A percentile compares a stretch with the other conserved stretches of the same genome.
These are phyloP conservation scores for Amphicarpaea edgeworthii DNA, from an alignment of 306 rosid species.

Conservation along the genomic window DNA sequence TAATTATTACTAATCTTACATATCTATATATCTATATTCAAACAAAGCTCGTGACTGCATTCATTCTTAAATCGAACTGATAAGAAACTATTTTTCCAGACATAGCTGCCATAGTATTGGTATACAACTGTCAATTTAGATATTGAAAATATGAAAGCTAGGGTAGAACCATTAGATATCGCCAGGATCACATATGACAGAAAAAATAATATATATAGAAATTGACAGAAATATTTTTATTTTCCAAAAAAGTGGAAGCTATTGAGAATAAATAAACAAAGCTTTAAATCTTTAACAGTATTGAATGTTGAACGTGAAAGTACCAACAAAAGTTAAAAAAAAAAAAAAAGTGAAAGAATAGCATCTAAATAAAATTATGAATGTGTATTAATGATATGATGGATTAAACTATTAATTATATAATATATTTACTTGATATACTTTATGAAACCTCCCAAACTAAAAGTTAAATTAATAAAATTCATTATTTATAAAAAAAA, in stretches of 20 bases:
- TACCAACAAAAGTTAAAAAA: neutral
- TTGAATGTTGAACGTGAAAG: neutral
- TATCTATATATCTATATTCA: constrained; percentile 39
- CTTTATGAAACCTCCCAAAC: neutral
- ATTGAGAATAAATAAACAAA: neutral
- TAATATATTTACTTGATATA: neutral
- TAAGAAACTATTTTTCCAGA: constrained; percentile 12
- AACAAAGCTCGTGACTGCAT: constrained; percentile 3
- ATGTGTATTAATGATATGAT: neutral
- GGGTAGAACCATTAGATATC: neutral
- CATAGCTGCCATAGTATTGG: constrained; percentile 11
- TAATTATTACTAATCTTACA: constrained; percentile 55
- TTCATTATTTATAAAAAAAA: neutral
- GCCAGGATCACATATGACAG: neutral
- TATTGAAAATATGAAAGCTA: neutral
- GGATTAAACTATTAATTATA: neutral
- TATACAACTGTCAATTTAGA: constrained; percentile 28
- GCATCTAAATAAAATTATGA: neutral
- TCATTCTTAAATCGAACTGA: constrained; percentile 23
- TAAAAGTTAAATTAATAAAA: neutral
- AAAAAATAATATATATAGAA: neutral
- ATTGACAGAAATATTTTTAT: neutral
- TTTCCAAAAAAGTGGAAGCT: neutral
- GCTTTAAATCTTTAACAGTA: neutral
- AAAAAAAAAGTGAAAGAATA: neutral